Evolutionary conservation across 2,329 filamentous ascomycete genomes (phyloP), one percentile per base, ranked within the genome.

Genomic region (Nothopassalora personata): DNA sequence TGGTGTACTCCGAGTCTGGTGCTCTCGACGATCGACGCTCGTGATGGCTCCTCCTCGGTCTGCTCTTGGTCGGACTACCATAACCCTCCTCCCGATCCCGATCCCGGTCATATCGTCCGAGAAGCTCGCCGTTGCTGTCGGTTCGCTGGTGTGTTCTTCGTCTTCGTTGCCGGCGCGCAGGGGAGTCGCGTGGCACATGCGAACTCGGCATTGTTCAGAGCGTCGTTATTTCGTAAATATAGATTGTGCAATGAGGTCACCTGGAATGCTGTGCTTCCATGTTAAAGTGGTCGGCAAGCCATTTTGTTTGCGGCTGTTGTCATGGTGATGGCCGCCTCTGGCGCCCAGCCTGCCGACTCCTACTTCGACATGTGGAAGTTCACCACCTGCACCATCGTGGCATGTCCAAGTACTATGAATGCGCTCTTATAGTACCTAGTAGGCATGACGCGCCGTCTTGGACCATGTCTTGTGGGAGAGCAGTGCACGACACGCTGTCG

Each of bases 111-210:
- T 61, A 58, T 36, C 61, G 57, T 46, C 66, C 64, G 10, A 64
- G 56, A n/a, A 71, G 59, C 33, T 71, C 68, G 54, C 72, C 69
- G 49, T 70, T 68, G 62, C 71, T 73, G 63, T 74, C 71, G 19
- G 63, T 67, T 15, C 71, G 66, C 51, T 53, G 51, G 33, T 39
- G 51, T 23, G 51, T 53, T 53, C 51, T 53, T 43, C 51, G 33
- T 43, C 51, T 11, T 28, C 51, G 64, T 52, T 73, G 63, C 47
- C 71, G 64, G 13, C 71, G 64, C 19, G 67, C 64, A 23, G 66
- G 64, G 15, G 67, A 68, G 33, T 71, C 70, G 55, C 63, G 64
- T 15, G 60, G 54, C 13, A 55, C 43, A 31, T 58, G 56, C 15
- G 56, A 54, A 36, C 48, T 43, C 43, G 56, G 51, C 56, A 58